Percentiles rank a stretch among this genome's conserved stretches.
phyloP scores from a whole-genome alignment of 805 yeast genomes.

The Kluyveromyces wickerhamii region DNA sequence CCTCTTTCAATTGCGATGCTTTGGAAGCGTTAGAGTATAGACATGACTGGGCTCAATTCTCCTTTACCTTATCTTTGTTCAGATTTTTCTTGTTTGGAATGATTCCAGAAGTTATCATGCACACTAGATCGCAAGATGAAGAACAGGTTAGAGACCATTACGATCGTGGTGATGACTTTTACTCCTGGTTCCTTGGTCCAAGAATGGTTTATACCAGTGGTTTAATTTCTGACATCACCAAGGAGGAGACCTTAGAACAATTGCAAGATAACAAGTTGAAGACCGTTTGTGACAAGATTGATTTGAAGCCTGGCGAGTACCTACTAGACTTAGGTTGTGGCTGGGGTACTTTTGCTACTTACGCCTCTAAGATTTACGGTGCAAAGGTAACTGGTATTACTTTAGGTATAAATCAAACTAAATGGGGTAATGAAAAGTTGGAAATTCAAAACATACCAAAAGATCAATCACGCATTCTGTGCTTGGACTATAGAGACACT shows the following conservation, averaged over 20 bases:
- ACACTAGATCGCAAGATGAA: conserved; percentile 89
- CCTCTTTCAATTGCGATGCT: conserved; percentile 79
- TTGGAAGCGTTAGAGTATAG: conserved; percentile 77
- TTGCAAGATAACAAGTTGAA: conserved; percentile 87
- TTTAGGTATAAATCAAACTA: conserved; percentile 83
- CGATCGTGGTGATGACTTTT: conserved; percentile 94
- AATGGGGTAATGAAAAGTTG: conserved; percentile 74
- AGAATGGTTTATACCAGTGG: conserved; percentile 93
- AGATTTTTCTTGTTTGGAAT: conserved; percentile 75
- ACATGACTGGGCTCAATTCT: conserved; percentile 85
- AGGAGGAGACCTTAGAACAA: conserved; percentile 67
- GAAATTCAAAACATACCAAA: conserved; percentile 56
- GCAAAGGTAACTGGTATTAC: conserved; percentile 87
- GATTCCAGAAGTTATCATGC: conserved; percentile 90
- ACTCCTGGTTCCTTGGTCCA: conserved; percentile 89
- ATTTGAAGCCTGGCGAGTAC: conserved; percentile 60
- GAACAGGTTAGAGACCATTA: conserved; percentile 94
- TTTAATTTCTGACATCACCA: conserved; percentile 59
- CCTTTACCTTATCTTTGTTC: conserved; percentile 70
- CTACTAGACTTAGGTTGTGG: conserved; percentile 89
- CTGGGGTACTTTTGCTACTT: conserved; percentile 90
- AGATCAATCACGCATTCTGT: conserved; percentile 68
- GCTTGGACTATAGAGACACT: conserved; percentile 86
- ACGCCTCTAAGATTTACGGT: conserved; percentile 72
- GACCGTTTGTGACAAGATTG: conserved; percentile 80